A percentile compares a stretch with the other conserved stretches of the same genome.
Conservation (phyloP, 768 basidiomycete species). For the Lanmaoa pseudosensibilis region DNA sequence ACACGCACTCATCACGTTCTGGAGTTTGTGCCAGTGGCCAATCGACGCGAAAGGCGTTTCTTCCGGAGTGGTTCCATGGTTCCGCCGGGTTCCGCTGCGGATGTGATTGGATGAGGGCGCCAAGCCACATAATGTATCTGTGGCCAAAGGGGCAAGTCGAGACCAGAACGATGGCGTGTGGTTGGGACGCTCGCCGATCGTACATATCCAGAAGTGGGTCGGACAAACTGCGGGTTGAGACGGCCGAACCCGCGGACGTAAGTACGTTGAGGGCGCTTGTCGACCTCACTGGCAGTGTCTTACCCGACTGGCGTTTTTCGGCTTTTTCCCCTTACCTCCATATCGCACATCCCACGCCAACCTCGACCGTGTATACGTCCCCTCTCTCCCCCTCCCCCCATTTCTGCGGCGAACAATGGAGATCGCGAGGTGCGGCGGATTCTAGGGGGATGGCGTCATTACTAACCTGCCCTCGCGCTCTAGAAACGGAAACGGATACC, state of each 20-base stretch:
- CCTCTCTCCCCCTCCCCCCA: not conserved
- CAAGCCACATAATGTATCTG: slow-evolving; percentile 20
- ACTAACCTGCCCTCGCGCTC: not conserved
- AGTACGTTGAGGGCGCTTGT: not conserved
- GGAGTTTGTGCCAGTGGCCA: not conserved
- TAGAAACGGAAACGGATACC: not conserved
- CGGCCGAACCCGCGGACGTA: not conserved
- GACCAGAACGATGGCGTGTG: not conserved
- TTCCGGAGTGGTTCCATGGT: not conserved
- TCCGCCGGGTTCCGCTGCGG: slow-evolving; percentile 1
- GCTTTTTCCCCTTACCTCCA: too few species aligned
- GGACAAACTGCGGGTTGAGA: not conserved
- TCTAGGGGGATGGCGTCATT: not conserved
- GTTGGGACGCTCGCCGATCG: not conserved
- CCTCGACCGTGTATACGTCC: too few species aligned
- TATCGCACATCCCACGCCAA: not conserved
- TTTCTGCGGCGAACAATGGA: not conserved
- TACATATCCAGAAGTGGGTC: not conserved
- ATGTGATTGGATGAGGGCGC: not conserved
- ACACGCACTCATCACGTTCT: slow-evolving; percentile 2
- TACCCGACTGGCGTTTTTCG: not conserved
- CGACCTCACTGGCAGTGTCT: not conserved
- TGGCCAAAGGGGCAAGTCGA: not conserved
- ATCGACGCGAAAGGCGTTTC: not conserved
- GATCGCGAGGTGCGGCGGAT: not conserved